Base-by-base conservation (phyloP, 306 rosid species). In the Pyrus pyrifolia region DNA sequence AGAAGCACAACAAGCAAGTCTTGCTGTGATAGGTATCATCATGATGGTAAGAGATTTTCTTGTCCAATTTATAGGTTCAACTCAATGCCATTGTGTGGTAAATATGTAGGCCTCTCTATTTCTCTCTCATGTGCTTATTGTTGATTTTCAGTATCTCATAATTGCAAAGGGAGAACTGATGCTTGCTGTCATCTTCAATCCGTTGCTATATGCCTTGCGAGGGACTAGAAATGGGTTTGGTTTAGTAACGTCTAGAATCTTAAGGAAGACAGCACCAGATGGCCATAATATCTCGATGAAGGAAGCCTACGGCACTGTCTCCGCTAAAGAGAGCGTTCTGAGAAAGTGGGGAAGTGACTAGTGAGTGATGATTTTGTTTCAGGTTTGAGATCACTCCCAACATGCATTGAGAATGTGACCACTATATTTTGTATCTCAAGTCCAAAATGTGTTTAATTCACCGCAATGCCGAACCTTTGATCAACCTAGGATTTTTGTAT, bases 111-210 rank as follows among this genome's bases (percentile, higher is more conserved):
- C 44, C 27, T 75, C 44, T 71, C 17, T 59, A 15, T 15, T 29
- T 64, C 51, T 44, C 29, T 53, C 58, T 61, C 51, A 19, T 44
- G 8, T 18, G 59, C 55, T 21, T 44, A 9, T 75, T 79, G 12
- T 63, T 46, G 58, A 35, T 83, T 81, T 81, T 79, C 78, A 95
- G 99, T 92, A 85, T 79, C 92, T 92, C 68, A 72, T 92, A 82
- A 75, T 89, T 76, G 87, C 93, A 53, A 95, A 91, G 86, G 93
- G 97, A 72, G 96, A 89, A 63, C 68, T 92, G 87, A 71, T 92
- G 86, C 87, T 95, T 40, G 99, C 99, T 19, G 84, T 89, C 74
- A 67, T 88, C 81, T 40, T 92, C 86, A 95, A 95, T 78, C 97
- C 97, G 8, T 78, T 92, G 85, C 76, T 95, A 77, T 91, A 90